A percentile compares a stretch with the other conserved stretches of the same genome.
phyloP scores from a whole-genome alignment of 1,139 yeast genomes.

The Taphrina populina region DNA sequence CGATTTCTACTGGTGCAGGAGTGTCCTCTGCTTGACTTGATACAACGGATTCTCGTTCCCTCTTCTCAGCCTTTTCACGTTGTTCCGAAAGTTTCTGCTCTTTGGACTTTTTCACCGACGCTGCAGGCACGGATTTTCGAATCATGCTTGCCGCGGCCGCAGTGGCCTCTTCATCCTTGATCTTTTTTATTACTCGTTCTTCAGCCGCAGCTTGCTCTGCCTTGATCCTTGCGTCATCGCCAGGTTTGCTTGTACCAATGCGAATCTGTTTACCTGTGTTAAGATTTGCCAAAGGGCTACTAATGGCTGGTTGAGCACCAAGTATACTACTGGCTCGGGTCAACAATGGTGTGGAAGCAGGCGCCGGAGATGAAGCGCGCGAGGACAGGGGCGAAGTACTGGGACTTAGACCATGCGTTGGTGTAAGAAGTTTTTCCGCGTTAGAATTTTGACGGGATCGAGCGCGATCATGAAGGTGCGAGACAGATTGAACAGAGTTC shows the following conservation, averaged over 20 bases:
- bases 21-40: slow-evolving; percentile 13
- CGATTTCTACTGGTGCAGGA: slow-evolving; percentile 10
- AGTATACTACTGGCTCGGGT: slow-evolving; percentile 5
- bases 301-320: slow-evolving; percentile 1
- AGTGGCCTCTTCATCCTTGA: slow-evolving; percentile 9
- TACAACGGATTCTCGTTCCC: slow-evolving; percentile 16
- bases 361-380: slow-evolving; percentile 6
- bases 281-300: slow-evolving; percentile 17
- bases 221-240: slow-evolving; percentile 1
- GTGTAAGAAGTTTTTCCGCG: slow-evolving; percentile 1
- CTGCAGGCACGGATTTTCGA: slow-evolving; percentile 27
- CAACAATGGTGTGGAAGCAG: not conserved
- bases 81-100: slow-evolving; percentile 26
- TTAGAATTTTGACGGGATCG: slow-evolving; percentile 8
- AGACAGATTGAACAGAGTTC: slow-evolving; percentile 8
- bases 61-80: slow-evolving; percentile 21
- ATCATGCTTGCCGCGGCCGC: slow-evolving; percentile 2
- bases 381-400: slow-evolving; percentile 3
- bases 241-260: slow-evolving; percentile 8
- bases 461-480: not conserved
- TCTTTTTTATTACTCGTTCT: slow-evolving; percentile 13
- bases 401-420: slow-evolving; percentile 7
- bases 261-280: slow-evolving; percentile 18
- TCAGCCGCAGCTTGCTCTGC: slow-evolving; percentile 24
- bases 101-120: slow-evolving; percentile 23